Evolutionary conservation across 163 green algal species (phyloP), one percentile per base, ranked within the genome.

Genomic region (Trebouxia gelatinosa): DNA sequence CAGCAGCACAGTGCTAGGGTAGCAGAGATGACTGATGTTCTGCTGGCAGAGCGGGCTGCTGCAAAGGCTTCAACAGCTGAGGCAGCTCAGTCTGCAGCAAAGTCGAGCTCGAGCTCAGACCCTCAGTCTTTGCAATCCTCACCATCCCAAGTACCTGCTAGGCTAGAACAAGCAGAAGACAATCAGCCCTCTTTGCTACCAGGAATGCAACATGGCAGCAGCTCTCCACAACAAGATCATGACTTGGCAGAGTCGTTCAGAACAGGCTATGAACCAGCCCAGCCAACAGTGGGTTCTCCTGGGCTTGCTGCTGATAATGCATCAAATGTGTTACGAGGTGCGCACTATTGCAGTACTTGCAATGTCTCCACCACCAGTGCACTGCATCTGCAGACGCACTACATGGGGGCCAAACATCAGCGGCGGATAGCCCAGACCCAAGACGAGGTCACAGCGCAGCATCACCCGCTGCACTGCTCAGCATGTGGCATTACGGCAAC

Each of bases 381-480:
- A 65, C 77, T 81, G 28, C 82, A 89, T 62, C 77, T 89, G 79
- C 57, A 65, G 16, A 82, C 75, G 35, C 84, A 89, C 74, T 72
- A 83, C 64, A 70, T 84, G 71, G 84, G 82, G 65, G 83, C 82
- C 64, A 57, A 64, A 6, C 79, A 84, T 66, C 57, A 74, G 70
- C 79, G 79, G 28, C 68, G 68, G 3, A 19, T 76, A 28, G 43
- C 68, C 43, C 40, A 62, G 28, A 39, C 11, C 2, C 40, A 76
- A 5, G 16, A n/a, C 7, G 16, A 17, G 17, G 16, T 17, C n/a
- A n/a, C n/a, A n/a, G n/a, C n/a, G n/a, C n/a, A n/a, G n/a, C n/a
- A n/a, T n/a, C n/a, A n/a, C n/a, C n/a, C n/a, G n/a, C n/a, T n/a
- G n/a, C n/a, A n/a, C n/a, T n/a, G n/a, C n/a, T n/a, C n/a, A n/a